Evolutionary conservation across 2,329 filamentous ascomycete genomes (phyloP), one percentile per base, ranked within the genome.

Genomic region (Alternaria gansuensis): DNA sequence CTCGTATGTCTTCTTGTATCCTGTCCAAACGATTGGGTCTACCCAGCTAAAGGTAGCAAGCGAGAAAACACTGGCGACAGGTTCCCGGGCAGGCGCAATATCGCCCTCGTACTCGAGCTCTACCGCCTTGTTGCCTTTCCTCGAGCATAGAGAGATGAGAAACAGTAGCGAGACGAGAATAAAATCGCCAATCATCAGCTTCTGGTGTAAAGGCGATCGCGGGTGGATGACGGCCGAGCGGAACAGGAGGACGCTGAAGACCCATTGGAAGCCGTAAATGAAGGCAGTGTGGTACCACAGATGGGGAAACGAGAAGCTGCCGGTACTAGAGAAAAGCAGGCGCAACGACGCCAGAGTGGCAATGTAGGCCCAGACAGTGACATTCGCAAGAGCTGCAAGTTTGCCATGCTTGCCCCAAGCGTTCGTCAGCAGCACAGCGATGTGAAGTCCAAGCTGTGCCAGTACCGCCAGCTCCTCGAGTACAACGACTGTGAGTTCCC

Each of bases 221-320:
- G 92, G 89, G 76, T 95, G 89, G 62, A 98, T 88, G 58, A 98
- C 79, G 51, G 87, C 89, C 3, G 94, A 97, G 57, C 95, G 92
- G 81, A 98, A 95, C 5, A 94, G 79, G 66, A 92, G 82, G 24
- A 94, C 63, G 8, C 84, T 83, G 71, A 93, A 88, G 5, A 95
- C 72, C 92, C 94, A 99, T 75, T 93, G 89, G 53, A 88, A 81
- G 54, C 86, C 85, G 77, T 99, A 99, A 53, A 99, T 87, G 63
- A 85, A 80, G 21, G 92, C 90, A 0, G 95, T 98, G 78, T 99
- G 95, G 74, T 94, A 93, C 95, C 95, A 99, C 8, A 98, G 81
- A 58, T 85, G 84, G 8, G 90, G 89, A 13, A 95, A 77, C 76
- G 92, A 83, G 82, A 87, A 70, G 80, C 87, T 79, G 81, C 87